Evolutionary conservation across 129 eudicot genomes (phyloP).

Genomic region (Helianthus annuus): HanXRQr2.0-SUNRISE NC_035436.2:204064843-204065342

Average conservation of each 20-base stretch:
- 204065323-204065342: slow-evolving; percentile 40
- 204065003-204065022: slow-evolving; percentile 42
- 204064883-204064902: neutral
- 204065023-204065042: slow-evolving; percentile 48
- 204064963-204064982: no score
- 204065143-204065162: slow-evolving; percentile 36
- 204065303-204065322: slow-evolving; percentile 3
- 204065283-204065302: slow-evolving; percentile 38
- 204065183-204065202: slow-evolving; percentile 35
- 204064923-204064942: no score
- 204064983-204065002: neutral
- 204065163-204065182: slow-evolving; percentile 44
- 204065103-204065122: slow-evolving; percentile 40
- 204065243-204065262: neutral
- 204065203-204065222: slow-evolving; percentile 40
- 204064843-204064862: neutral
- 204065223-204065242: neutral
- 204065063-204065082: slow-evolving; percentile 77
- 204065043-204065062: slow-evolving; percentile 60
- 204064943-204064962: no score
- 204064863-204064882: neutral
- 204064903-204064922: no score
- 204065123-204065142: slow-evolving; percentile 26
- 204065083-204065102: slow-evolving; percentile 44
- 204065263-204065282: neutral